These are phyloP conservation scores for Petasospora fabianii DNA, from an alignment of 1,139 yeast genomes.

Conservation along the genomic window DNA sequence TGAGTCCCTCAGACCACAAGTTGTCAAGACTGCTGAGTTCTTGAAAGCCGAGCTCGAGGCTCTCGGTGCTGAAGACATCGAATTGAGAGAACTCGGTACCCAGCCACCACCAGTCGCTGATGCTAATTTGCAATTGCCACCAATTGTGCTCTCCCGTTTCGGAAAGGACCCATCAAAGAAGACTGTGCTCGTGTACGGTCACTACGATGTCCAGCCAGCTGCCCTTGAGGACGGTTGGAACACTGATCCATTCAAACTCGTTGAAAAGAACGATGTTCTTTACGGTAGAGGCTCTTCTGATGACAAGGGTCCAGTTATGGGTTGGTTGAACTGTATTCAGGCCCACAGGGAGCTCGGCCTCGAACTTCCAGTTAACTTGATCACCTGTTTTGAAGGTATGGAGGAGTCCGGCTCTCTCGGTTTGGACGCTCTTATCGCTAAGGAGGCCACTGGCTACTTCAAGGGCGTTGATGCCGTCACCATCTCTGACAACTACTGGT, in stretches of 20 bases:
- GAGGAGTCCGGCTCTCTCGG: constrained; percentile 97
- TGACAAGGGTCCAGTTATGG: constrained; percentile 97
- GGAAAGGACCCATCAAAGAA: constrained; percentile 80
- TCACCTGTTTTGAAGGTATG: constrained; percentile 97
- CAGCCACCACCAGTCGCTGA: constrained; percentile 84
- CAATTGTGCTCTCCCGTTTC: constrained; percentile 82
- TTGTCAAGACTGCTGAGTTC: constrained; percentile 80
- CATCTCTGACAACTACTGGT: constrained; percentile 97
- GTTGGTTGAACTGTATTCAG: constrained; percentile 91
- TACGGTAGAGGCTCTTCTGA: constrained; percentile 96
- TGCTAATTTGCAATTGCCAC: constrained; percentile 73
- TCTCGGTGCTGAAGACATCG: constrained; percentile 80
- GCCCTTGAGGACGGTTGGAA: constrained; percentile 89
- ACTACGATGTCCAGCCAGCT: constrained; percentile 98
- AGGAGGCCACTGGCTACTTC: constrained; percentile 77
- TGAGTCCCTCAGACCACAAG: constrained; percentile 80
- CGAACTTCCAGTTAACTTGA: constrained; percentile 90
- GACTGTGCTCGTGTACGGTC: constrained; percentile 90
- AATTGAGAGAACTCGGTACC: constrained; percentile 74
- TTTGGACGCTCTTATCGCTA: constrained; percentile 73
- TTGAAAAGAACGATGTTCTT: constrained; percentile 47
- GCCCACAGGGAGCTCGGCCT: constrained; percentile 83
- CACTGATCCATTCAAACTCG: constrained; percentile 81
- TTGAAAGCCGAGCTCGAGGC: constrained; percentile 60
- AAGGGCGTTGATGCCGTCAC: constrained; percentile 90